phyloP scores from a whole-genome alignment of 345 rosid species.

The Physaria fendleri region DNA sequence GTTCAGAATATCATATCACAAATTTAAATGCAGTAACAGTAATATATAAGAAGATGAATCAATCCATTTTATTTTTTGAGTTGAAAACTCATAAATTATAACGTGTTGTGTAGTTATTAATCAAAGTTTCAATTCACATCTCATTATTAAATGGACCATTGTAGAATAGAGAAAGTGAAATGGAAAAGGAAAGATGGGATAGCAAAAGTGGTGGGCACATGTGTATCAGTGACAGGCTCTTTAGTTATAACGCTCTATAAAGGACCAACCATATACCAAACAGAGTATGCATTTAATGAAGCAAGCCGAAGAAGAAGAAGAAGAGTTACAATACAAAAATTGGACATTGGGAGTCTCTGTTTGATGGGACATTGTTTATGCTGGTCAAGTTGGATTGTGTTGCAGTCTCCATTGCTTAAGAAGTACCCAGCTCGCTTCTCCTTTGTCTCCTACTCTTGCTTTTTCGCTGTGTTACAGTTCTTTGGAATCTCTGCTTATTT shows the following conservation, averaged over 20 bases:
- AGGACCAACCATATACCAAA: constrained; percentile 45
- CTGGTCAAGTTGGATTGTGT: constrained; percentile 92
- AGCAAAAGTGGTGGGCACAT: constrained; percentile 54
- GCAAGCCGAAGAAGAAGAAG: constrained; percentile 1
- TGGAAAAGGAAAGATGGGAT: constrained; percentile 48
- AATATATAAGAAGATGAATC: too few relatives aligned
- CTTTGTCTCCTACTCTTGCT: constrained; percentile 58
- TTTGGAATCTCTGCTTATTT: constrained; percentile 44
- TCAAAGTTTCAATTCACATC: neutral
- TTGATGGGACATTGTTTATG: constrained; percentile 67
- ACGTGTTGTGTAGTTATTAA: too few relatives aligned
- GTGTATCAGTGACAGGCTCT: constrained; percentile 52
- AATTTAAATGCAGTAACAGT: too few relatives aligned
- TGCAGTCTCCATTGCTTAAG: constrained; percentile 65
- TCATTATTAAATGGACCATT: neutral
- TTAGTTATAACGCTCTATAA: constrained; percentile 56
- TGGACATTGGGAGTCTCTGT: constrained; percentile 70
- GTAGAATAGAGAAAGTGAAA: constrained; percentile 54
- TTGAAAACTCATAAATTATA: too few relatives aligned
- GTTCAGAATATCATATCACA: too few relatives aligned
- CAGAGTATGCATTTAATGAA: constrained; percentile 21
- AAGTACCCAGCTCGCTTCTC: constrained; percentile 81
- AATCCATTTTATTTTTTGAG: too few relatives aligned
- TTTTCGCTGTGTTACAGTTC: constrained; percentile 64
- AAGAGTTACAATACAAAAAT: constrained; percentile 32